Evolutionary conservation across 768 basidiomycete genomes (phyloP).

Genomic region (Asterophora parasitica): DNA sequence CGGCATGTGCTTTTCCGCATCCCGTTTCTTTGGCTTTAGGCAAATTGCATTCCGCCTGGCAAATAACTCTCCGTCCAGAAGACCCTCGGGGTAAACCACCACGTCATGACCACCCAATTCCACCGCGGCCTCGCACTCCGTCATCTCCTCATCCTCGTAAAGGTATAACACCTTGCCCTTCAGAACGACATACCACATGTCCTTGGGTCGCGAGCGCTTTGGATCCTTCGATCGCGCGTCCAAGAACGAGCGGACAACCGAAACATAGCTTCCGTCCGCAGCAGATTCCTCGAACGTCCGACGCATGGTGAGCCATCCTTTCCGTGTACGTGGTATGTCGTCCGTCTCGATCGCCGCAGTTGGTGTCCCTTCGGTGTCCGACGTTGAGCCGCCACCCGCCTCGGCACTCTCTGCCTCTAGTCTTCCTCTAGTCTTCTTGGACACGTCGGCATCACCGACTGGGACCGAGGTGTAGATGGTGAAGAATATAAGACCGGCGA

Average conservation of each 20-base stretch:
- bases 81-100: slow-evolving; percentile 65
- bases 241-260: slow-evolving; percentile 73
- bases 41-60: slow-evolving; percentile 87
- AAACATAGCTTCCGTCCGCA: slow-evolving; percentile 68
- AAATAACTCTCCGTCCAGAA: slow-evolving; percentile 86
- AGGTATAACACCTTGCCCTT: slow-evolving; percentile 90
- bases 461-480: slow-evolving; percentile 84
- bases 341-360: slow-evolving; percentile 30
- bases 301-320: slow-evolving; percentile 81
- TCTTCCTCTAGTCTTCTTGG: slow-evolving; percentile 32
- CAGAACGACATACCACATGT: slow-evolving; percentile 89
- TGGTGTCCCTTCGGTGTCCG: slow-evolving; percentile 24
- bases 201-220: slow-evolving; percentile 78
- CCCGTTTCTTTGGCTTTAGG: slow-evolving; percentile 47
- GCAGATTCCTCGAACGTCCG: slow-evolving; percentile 67
- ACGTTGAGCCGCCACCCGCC: slow-evolving; percentile 24
- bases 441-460: slow-evolving; percentile 50
- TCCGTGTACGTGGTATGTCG: slow-evolving; percentile 62
- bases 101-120: slow-evolving; percentile 80
- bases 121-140: slow-evolving; percentile 87
- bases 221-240: slow-evolving; percentile 84
- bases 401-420: slow-evolving; percentile 23
- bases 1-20: slow-evolving; percentile 34
- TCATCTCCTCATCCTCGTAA: slow-evolving; percentile 90
- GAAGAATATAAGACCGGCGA: slow-evolving; percentile 53